phyloP scores from a whole-genome alignment of 139 green algal species.

The Chlamydomonas schloesseri region DNA sequence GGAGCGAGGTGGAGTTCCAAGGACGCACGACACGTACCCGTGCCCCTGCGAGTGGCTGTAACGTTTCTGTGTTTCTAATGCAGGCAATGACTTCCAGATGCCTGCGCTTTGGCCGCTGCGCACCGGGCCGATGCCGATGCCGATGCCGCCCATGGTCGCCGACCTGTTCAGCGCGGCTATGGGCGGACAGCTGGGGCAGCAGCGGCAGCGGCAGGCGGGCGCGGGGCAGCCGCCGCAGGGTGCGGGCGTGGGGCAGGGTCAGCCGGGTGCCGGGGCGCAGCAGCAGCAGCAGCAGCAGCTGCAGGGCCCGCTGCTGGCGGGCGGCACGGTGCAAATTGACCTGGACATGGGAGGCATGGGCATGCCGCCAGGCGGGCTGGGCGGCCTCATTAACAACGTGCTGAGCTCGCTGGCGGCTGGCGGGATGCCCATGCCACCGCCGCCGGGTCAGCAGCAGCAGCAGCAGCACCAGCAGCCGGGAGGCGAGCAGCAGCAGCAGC shows the following conservation, averaged over 20 bases:
- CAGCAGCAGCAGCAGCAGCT: background rate
- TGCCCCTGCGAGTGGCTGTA: no score
- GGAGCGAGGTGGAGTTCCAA: no score
- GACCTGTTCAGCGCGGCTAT: conserved; percentile 1
- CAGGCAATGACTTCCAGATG: conserved; percentile 7
- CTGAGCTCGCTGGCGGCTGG: background rate
- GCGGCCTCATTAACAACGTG: background rate
- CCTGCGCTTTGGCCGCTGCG: background rate
- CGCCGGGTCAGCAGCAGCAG: background rate
- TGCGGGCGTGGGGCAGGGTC: background rate
- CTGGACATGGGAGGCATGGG: background rate
- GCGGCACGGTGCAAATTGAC: background rate
- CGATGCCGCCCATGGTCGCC: no score
- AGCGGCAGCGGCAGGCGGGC: background rate
- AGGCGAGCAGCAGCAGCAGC: background rate
- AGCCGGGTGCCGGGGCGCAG: background rate
- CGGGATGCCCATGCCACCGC: background rate
- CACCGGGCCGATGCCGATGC: no score
- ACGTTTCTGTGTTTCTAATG: no score
- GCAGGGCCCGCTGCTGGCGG: background rate
- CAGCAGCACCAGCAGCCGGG: no score
- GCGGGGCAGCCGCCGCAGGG: background rate
- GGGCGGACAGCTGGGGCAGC: background rate
- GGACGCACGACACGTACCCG: no score
- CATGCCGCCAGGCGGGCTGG: background rate